Evolutionary conservation across 305 asterid genomes (phyloP), one percentile per base, ranked within the genome.

Genomic region (Fraxinus angustifolia): DNA sequence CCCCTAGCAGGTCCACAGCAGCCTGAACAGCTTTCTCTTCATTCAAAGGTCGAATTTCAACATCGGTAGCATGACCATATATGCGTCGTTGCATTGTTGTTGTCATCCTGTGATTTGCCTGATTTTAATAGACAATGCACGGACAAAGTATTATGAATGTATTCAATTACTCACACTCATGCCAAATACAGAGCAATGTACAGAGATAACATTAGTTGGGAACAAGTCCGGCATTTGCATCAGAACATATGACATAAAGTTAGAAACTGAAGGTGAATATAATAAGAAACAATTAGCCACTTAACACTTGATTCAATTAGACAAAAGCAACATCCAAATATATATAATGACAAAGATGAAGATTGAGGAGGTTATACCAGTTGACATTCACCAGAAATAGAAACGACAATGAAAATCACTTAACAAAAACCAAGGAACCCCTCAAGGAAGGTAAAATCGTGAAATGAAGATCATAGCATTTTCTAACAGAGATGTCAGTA

Each of bases 11-110:
- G 87, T 95, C 98, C 19, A 86, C 97, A 36, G 98, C 97, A 81
- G 92, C 98, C 84, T 93, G 98, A 87, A 95, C 98, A 80, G 98
- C 98, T 86, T 90, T 95, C 89, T 95, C 98, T 88, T 95, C 98
- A 84, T 95, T 85, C 87, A 95, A 80, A 65, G 98, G 98, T 42
- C 98, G 94, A 85, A 95, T 95, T 87, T 91, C 98, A 65, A 93
- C 98, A 82, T 92, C 91, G 65, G 98, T 95, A n/a, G 98, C 95
- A 85, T 95, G 98, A 85, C 98, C 91, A 84, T 95, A 95, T 81
- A 92, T 86, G 68, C 95, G 93, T 62, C 98, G 87, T 87, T 95
- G 98, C 96, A 91, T 91, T 62, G 90, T 93, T 65, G 98, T 95
- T 34, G 97, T 95, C 3, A 95, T 78, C 82, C 97, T 87, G 83